A percentile compares a stretch with the other conserved stretches of the same genome.
phyloP scores from a whole-genome alignment of 208 protist genomes.

The Crithidia brevicula region DNA sequence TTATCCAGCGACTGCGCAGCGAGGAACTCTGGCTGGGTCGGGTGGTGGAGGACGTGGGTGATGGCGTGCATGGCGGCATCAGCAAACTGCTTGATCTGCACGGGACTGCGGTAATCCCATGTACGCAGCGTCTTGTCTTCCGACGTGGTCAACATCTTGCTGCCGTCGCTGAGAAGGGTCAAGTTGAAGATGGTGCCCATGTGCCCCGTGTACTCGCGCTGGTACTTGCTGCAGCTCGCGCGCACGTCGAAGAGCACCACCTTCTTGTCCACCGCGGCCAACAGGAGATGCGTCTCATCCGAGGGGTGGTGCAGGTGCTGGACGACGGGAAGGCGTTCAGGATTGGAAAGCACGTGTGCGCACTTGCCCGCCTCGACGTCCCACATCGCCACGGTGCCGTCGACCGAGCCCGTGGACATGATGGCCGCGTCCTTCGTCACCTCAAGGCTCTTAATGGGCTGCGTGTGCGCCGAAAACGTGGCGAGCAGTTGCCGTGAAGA shows the following conservation, averaged over 20 bases:
- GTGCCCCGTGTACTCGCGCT: slow-evolving; percentile 97
- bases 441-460: slow-evolving; percentile 91
- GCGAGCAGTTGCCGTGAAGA: slow-evolving; percentile 75
- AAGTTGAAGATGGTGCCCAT: slow-evolving; percentile 96
- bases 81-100: slow-evolving; percentile 96
- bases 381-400: slow-evolving; percentile 92
- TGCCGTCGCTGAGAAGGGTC: slow-evolving; percentile 92
- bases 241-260: slow-evolving; percentile 91
- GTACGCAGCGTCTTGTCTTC: slow-evolving; percentile 97
- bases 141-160: slow-evolving; percentile 93
- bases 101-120: slow-evolving; percentile 97
- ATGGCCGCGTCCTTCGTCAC: slow-evolving; percentile 83
- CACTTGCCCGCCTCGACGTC: slow-evolving; percentile 93
- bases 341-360: slow-evolving; percentile 71
- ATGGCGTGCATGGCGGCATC: slow-evolving; percentile 95
- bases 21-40: slow-evolving; percentile 88
- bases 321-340: slow-evolving; percentile 55
- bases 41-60: slow-evolving; percentile 88
- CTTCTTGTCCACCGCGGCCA: slow-evolving; percentile 68
- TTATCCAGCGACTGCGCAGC: slow-evolving; percentile 96
- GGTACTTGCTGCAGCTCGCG: slow-evolving; percentile 52
- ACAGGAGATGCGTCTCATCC: slow-evolving; percentile 49
- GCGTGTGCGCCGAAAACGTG: slow-evolving; percentile 93
- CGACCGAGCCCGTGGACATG: slow-evolving; percentile 94
- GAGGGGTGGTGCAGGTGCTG: slow-evolving; percentile 83